A percentile compares a stretch with the other conserved stretches of the same genome.
These are phyloP conservation scores for Penicillium sp. DNA, from an alignment of 2,329 filamentous ascomycete species.

Conservation along the genomic window DNA sequence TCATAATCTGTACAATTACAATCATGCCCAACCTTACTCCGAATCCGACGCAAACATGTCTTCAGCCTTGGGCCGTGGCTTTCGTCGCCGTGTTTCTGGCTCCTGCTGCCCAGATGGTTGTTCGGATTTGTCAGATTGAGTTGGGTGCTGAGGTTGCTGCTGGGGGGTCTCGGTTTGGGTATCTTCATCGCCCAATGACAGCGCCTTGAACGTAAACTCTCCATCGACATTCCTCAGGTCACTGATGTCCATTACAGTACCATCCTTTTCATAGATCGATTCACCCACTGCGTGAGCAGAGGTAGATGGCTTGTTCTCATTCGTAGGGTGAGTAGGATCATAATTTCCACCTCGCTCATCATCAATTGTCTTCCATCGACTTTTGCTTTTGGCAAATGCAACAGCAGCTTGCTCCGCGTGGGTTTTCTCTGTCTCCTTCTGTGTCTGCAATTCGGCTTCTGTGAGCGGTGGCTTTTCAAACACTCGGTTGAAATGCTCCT, in stretches of 20 bases:
- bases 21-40: conserved; percentile 35
- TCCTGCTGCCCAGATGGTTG: conserved; percentile 20
- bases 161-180: conserved; percentile 19
- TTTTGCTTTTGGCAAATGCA: conserved; percentile 43
- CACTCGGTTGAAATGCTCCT: conserved; percentile 65
- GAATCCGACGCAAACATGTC: conserved; percentile 83
- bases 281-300: conserved; percentile 11
- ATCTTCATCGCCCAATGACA: conserved; percentile 22
- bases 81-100: conserved; percentile 37
- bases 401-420: conserved; percentile 40
- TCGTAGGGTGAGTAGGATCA: conserved; percentile 25
- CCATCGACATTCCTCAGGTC: conserved; percentile 45
- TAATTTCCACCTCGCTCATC: conserved; percentile 37
- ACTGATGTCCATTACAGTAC: conserved; percentile 46
- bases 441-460: conserved; percentile 43
- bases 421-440: conserved; percentile 39
- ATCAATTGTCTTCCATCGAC: conserved; percentile 48
- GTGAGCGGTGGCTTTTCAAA: conserved; percentile 70
- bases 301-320: conserved; percentile 34
- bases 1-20: conserved; percentile 14
- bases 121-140: conserved; percentile 15
- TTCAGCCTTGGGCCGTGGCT: conserved; percentile 69
- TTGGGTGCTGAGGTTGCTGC: conserved; percentile 14
- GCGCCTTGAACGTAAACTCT: conserved; percentile 37
- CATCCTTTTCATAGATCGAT: conserved; percentile 31